phyloP scores from a whole-genome alignment of 2,329 filamentous ascomycete genomes.

The Aspergillus amoenus region DNA sequence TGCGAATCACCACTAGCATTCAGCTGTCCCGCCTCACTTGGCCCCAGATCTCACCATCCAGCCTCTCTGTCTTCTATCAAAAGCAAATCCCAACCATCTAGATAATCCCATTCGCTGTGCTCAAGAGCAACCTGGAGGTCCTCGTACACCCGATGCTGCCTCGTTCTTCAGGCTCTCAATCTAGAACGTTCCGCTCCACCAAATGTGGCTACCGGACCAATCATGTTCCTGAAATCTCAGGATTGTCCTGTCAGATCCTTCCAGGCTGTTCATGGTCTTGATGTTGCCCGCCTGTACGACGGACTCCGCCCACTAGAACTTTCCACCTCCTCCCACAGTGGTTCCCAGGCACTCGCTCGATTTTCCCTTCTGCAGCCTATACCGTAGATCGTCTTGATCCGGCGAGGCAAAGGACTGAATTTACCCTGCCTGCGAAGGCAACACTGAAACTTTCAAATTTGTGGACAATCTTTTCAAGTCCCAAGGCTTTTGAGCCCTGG shows the following conservation, averaged over 20 bases:
- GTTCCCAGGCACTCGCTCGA: neutral
- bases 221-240: neutral
- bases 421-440: neutral
- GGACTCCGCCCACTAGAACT: slow-evolving; percentile 8
- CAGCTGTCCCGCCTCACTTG: neutral
- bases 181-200: slow-evolving; percentile 37
- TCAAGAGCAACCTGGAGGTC: too few relatives aligned
- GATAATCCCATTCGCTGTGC: neutral
- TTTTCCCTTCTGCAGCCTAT: neutral
- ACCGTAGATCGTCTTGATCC: too few relatives aligned
- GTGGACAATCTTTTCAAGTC: too few relatives aligned
- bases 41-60: neutral
- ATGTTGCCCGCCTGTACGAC: neutral
- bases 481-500: neutral
- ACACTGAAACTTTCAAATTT: too few relatives aligned
- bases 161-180: slow-evolving; percentile 22
- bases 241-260: slow-evolving; percentile 8
- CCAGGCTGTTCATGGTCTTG: neutral
- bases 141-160: neutral
- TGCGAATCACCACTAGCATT: neutral
- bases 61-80: neutral
- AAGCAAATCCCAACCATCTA: neutral
- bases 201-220: slow-evolving; percentile 13
- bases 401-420: neutral
- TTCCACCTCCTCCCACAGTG: slow-evolving; percentile 1